Conservation (phyloP, 257 asterid genomes). For the Thymus quinquecostatus region DNA sequence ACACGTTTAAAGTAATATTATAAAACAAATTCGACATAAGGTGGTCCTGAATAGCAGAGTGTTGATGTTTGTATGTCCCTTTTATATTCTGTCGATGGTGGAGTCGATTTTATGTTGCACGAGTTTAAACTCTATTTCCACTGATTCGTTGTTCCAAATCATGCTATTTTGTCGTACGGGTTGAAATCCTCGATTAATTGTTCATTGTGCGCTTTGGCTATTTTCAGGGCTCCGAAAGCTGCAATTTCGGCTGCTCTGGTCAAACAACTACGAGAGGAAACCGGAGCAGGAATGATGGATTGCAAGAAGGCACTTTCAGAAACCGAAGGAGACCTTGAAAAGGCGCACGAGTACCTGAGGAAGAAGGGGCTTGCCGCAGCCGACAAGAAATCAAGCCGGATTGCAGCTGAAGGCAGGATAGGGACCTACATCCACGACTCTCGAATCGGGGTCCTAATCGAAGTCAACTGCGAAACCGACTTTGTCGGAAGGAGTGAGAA, state of each 20-base stretch:
- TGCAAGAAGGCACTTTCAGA: slow-evolving; percentile 97
- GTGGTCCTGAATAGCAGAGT: neutral
- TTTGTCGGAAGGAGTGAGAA: slow-evolving; percentile 85
- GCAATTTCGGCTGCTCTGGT: slow-evolving; percentile 78
- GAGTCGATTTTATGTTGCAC: neutral
- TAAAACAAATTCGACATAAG: no score
- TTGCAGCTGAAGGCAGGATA: slow-evolving; percentile 96
- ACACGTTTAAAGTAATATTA: no score
- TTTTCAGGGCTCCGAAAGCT: slow-evolving; percentile 60
- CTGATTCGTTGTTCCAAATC: slow-evolving; percentile 9
- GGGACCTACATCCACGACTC: slow-evolving; percentile 90
- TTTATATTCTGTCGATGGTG: neutral
- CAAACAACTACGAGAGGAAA: slow-evolving; percentile 92
- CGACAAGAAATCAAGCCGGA: slow-evolving; percentile 89
- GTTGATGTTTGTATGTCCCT: neutral
- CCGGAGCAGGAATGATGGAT: slow-evolving; percentile 99
- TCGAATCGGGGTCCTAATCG: slow-evolving; percentile 94
- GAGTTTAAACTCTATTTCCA: neutral
- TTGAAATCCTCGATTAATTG: neutral
- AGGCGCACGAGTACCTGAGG: slow-evolving; percentile 91
- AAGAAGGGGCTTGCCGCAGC: slow-evolving; percentile 95
- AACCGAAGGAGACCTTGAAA: slow-evolving; percentile 83
- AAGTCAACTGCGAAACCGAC: slow-evolving; percentile 97
- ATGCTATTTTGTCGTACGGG: neutral
- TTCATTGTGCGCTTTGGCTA: slow-evolving; percentile 13